Evolutionary conservation across 2,329 filamentous ascomycete species (phyloP), one percentile per base, ranked within the genome.

Genomic region (Nigrograna mackinnonii): DNA sequence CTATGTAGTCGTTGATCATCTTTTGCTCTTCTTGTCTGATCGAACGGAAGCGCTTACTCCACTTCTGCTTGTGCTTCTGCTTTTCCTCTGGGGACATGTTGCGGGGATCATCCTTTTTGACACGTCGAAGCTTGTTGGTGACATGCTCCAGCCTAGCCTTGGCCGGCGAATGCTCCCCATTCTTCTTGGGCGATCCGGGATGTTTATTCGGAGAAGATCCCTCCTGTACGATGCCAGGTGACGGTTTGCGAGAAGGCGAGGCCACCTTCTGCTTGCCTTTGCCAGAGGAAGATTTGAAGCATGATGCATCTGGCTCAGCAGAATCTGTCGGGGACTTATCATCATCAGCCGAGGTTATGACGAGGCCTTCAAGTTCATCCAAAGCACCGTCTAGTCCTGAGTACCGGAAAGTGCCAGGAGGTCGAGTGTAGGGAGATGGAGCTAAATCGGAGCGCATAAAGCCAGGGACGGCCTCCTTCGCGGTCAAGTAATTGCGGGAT

Each of bases 111-210:
- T 67, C 58, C 41, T 64, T 62, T 55, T 61, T 66, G 37, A 59
- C 64, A 22, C 69, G 70, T 28, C 54, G 47, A 42, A 74, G 70
- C 48, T 70, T 74, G 59, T 70, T 73, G 21, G 72, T 73, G 22
- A 76, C 67, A 31, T 70, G 66, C 55, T 74, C 73, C 35, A 76
- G 70, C 58, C 70, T 73, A 36, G 64, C 70, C 50, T 75, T 74
- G 38, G 73, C 66, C 14, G 73, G 73, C 6, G 72, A 75, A 21
- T 58, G 57, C 44, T 68, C 63, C 28, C 60, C 61, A 19, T 55
- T 49, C 48, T 67, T 69, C 57, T 61, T 68, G 14, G 67, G 64
- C 6, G 66, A 67, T 31, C 47, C 54, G 3, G 58, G 36, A 4
- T 43, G 35, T 24, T 60, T 60, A 18, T 50, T 39, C 7, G 58